Evolutionary conservation across 2,329 filamentous ascomycete species (phyloP), one percentile per base, ranked within the genome.

Genomic region (Colletotrichum sansevieriae): DNA sequence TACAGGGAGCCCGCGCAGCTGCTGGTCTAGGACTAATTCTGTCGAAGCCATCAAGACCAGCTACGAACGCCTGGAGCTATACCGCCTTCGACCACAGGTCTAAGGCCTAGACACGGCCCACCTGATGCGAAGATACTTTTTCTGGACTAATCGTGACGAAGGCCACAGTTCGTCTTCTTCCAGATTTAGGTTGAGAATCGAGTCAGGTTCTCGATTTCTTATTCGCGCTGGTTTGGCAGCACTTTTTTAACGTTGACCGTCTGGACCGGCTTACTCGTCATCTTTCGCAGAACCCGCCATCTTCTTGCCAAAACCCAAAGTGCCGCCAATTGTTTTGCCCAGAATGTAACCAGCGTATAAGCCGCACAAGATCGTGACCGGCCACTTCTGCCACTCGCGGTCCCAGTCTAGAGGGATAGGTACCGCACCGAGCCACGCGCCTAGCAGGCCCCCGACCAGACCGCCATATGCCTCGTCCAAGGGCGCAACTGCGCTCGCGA

Each of bases 371-470:
- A 99, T 92, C 0, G 96, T 99, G 55, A 98, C 91, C 0, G 96
- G 96, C 92, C 95, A 99, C 79, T 91, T 93, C 87, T 99, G 96
- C 96, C 96, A 99, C 74, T 97, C 94, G n/a, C 96, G 90, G 78
- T 99, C 96, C 95, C 95, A 98, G 78, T 99, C 96, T 73, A 99
- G 83, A 2, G 96, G 96, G 74, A 99, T 98, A 0, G 97, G 96
- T 61, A 98, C 89, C 8, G 96, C 96, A 3, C 96, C 96, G 47
- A 97, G 82, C 96, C 96, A 98, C 46, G 93, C 94, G 6, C 96
- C 96, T 1, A 95, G 75, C 29, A 91, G 83, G 0, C 90, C 90
- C 5, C 96, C 96, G n/a, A 95, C 79, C 10, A 93, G 85, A 2
- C 89, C 93, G 3, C 94, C 95, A 81, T 94, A 96, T 0, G 93